A percentile compares a stretch with the other conserved stretches of the same genome.
These are phyloP conservation scores for Diutina catenulata DNA, from an alignment of 1,139 yeast species.

Conservation along the genomic window DNA sequence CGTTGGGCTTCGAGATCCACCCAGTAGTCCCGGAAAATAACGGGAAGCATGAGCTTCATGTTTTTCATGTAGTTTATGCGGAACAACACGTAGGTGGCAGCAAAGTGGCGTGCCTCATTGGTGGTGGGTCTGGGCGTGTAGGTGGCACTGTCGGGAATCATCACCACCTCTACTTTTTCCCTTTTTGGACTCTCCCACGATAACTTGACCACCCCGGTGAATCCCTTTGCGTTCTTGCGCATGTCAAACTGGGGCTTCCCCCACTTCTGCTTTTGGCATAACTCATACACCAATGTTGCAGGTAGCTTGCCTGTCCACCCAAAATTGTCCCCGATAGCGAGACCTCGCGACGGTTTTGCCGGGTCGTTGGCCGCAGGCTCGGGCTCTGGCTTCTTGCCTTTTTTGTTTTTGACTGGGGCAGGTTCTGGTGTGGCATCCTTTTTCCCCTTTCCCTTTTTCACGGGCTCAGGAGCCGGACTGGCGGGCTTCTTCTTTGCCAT, in stretches of 20 bases:
- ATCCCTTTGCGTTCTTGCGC: conserved; percentile 41
- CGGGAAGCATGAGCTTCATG: conserved; percentile 78
- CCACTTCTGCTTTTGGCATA: conserved; percentile 87
- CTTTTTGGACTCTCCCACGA: conserved; percentile 73
- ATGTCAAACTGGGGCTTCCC: conserved; percentile 70
- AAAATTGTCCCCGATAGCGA: conserved; percentile 35
- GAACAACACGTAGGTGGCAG: conserved; percentile 81
- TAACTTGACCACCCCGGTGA: conserved; percentile 47
- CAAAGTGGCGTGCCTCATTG: conserved; percentile 79
- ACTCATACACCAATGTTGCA: conserved; percentile 73
- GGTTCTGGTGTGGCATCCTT: background rate
- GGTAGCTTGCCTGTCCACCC: conserved; percentile 95
- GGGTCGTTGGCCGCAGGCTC: background rate
- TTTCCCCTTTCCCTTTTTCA: too few species aligned
- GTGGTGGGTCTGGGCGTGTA: conserved; percentile 66
- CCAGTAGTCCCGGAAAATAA: conserved; percentile 75
- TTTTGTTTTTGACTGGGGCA: conserved; percentile 1
- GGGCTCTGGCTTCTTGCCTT: background rate
- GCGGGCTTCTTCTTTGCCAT: conserved; percentile 5
- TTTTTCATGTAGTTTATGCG: conserved; percentile 73
- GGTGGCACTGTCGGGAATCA: conserved; percentile 43
- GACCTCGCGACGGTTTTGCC: conserved; percentile 28
- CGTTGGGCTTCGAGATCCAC: conserved; percentile 51
- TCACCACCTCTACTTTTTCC: conserved; percentile 45
- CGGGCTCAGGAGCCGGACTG: background rate